phyloP scores from a whole-genome alignment of 192 early-diverging fungal species.

The Oehlia diaphana region DNA sequence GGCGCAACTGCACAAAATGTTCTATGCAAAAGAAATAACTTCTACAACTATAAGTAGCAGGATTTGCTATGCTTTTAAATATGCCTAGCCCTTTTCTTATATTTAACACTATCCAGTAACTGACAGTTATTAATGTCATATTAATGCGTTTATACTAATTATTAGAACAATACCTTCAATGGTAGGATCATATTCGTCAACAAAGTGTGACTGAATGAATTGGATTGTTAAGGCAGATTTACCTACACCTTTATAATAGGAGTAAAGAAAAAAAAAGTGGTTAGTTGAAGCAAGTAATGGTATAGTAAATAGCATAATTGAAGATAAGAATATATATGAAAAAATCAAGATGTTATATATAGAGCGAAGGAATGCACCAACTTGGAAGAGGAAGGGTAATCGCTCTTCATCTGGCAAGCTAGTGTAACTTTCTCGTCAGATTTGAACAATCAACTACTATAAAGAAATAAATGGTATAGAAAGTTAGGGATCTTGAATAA shows the following conservation, averaged over 20 bases:
- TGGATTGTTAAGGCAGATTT: constrained; percentile 85
- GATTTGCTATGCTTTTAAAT: neutral
- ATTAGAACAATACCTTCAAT: constrained; percentile 70
- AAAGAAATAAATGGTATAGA: neutral
- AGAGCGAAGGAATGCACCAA: neutral
- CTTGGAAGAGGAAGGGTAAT: neutral
- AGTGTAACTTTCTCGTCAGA: neutral
- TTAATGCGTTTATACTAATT: neutral
- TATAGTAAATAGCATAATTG: neutral
- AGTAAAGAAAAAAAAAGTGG: neutral
- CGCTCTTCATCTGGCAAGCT: neutral
- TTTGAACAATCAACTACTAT: neutral
- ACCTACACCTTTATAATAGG: constrained; percentile 54
- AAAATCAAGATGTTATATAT: neutral
- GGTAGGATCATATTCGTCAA: constrained; percentile 94
- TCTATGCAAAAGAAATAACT: no score
- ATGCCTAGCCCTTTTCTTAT: neutral
- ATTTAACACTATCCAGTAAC: neutral
- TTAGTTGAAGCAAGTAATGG: neutral
- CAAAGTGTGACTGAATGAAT: constrained; percentile 80
- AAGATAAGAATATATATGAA: neutral
- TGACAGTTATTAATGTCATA: neutral
- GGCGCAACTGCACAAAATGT: no score
- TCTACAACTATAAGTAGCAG: neutral
- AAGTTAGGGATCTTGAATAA: neutral